Percentiles rank a stretch among this genome's conserved stretches.
Conservation (phyloP, 306 rosid genomes). For the Mimosa bimucronata region DNA sequence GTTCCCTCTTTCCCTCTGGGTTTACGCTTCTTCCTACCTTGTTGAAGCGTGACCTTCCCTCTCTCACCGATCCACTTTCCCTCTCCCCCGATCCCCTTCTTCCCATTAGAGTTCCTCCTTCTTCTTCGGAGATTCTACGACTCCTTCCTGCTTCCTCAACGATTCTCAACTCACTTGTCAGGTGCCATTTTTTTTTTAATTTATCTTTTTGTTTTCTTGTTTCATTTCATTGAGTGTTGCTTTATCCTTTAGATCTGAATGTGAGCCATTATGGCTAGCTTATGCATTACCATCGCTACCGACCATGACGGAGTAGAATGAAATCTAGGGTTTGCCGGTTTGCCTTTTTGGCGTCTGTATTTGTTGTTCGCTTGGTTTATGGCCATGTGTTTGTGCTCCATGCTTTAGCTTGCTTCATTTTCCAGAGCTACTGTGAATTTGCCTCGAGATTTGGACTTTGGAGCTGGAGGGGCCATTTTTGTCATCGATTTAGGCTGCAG, state of each 20-base stretch:
- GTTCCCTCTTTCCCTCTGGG: not conserved
- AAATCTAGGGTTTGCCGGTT: constrained; percentile 33
- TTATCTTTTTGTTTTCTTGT: not conserved
- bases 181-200: constrained; percentile 29
- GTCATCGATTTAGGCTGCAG: not conserved
- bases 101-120: not conserved
- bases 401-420: not conserved
- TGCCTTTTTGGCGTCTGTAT: constrained; percentile 7
- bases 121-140: not conserved
- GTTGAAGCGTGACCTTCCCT: constrained; percentile 54
- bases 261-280: not conserved
- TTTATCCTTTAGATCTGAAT: constrained; percentile 47
- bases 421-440: not conserved
- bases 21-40: constrained; percentile 54
- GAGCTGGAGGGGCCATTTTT: not conserved
- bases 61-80: not conserved
- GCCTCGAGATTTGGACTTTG: constrained; percentile 13
- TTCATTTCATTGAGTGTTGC: not conserved
- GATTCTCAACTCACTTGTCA: constrained; percentile 11
- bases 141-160: not conserved
- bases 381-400: constrained; percentile 32
- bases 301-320: not conserved
- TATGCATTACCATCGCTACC: not conserved
- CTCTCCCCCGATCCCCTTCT: not conserved
- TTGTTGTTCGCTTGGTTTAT: constrained; percentile 2